These are phyloP conservation scores for Ruellia speciosa DNA, from an alignment of 305 asterid genomes.

Conservation along the genomic window DNA sequence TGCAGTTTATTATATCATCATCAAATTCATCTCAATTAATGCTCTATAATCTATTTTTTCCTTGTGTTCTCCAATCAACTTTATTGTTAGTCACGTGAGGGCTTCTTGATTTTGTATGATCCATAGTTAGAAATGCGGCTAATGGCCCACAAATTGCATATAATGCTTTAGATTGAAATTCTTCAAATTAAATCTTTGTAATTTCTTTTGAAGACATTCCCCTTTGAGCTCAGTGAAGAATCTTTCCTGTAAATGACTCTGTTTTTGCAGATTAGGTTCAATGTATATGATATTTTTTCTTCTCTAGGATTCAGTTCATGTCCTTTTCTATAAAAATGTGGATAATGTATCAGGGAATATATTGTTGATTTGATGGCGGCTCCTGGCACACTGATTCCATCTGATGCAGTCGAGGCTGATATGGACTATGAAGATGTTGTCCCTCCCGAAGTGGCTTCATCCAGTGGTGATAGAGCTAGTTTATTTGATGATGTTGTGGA, in stretches of 20 bases:
- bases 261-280: too few species aligned
- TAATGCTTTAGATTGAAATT: not conserved
- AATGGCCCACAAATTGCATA: not conserved
- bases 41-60: not conserved
- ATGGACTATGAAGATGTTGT: conserved; percentile 30
- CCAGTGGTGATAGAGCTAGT: conserved; percentile 33
- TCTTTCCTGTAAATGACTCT: too few species aligned
- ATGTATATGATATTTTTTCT: too few species aligned
- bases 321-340: conserved; percentile 16
- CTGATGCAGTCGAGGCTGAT: conserved; percentile 58
- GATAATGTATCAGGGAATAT: conserved; percentile 61
- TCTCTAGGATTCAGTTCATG: conserved; percentile 13
- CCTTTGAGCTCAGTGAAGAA: too few species aligned
- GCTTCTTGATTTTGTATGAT: not conserved
- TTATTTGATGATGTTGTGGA: conserved; percentile 32
- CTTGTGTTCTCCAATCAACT: not conserved
- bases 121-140: not conserved
- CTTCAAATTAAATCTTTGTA: not conserved
- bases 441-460: conserved; percentile 37
- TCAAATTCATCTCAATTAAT: not conserved
- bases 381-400: conserved; percentile 93
- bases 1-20: conserved; percentile 8
- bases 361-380: conserved; percentile 94
- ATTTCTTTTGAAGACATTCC: not conserved
- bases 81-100: not conserved